A percentile compares a stretch with the other conserved stretches of the same genome.
phyloP scores from a whole-genome alignment of 164 flowering plant species.

The Dillenia suffruticosa region DNA sequence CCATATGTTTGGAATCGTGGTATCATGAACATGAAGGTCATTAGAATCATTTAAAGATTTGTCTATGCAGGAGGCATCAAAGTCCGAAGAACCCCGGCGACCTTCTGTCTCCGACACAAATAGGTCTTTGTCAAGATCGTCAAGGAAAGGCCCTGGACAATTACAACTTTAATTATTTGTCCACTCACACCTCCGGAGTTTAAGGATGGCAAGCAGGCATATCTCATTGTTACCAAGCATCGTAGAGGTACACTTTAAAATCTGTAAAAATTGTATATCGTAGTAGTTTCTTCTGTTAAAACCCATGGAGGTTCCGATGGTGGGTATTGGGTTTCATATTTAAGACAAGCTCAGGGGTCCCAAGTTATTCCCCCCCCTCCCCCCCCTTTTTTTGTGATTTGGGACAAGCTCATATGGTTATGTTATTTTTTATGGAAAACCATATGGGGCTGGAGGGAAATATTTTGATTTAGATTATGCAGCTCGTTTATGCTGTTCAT shows the following conservation, averaged over 20 bases:
- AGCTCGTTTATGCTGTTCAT: slow-evolving; percentile 16
- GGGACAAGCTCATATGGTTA: slow-evolving; percentile 40
- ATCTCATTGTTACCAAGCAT: slow-evolving; percentile 8
- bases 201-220: neutral
- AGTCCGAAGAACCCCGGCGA: slow-evolving; percentile 41
- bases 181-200: slow-evolving; percentile 4
- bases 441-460: slow-evolving; percentile 35
- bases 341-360: slow-evolving; percentile 22
- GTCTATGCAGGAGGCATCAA: slow-evolving; percentile 49
- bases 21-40: too few species aligned
- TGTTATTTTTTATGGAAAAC: slow-evolving; percentile 42
- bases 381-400: neutral
- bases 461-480: slow-evolving; percentile 16
- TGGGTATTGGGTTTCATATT: slow-evolving; percentile 14
- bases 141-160: slow-evolving; percentile 51
- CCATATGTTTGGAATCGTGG: too few species aligned
- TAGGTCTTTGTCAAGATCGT: slow-evolving; percentile 55
- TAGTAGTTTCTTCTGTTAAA: slow-evolving; percentile 25
- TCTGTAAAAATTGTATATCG: slow-evolving; percentile 53
- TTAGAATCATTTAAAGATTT: too few species aligned
- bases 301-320: slow-evolving; percentile 14
- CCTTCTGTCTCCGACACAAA: slow-evolving; percentile 28
- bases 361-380: slow-evolving; percentile 22
- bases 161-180: slow-evolving; percentile 32
- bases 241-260: slow-evolving; percentile 19